phyloP scores from a whole-genome alignment of 768 basidiomycete species.

The Pleurotus sapidus region DNA sequence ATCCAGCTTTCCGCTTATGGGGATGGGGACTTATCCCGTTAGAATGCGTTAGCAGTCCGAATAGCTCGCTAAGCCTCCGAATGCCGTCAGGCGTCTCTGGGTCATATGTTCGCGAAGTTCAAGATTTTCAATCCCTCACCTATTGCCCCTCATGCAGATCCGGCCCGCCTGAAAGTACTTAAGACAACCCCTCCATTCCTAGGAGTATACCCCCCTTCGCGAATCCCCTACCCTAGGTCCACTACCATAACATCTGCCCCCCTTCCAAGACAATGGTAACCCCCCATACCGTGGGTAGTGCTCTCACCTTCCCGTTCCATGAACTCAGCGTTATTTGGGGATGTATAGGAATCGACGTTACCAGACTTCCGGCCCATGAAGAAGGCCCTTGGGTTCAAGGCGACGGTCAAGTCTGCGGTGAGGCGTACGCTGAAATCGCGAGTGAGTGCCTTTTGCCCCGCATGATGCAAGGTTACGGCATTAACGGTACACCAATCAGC shows the following conservation, averaged over 20 bases:
- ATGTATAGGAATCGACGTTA: neutral
- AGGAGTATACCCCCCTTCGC: neutral
- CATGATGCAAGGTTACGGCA: neutral
- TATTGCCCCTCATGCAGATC: constrained; percentile 2
- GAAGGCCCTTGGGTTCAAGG: neutral
- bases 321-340: too few relatives aligned
- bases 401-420: constrained; percentile 4
- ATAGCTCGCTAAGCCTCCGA: constrained; percentile 1
- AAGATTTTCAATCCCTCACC: neutral
- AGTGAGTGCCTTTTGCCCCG: neutral
- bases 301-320: neutral
- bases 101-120: constrained; percentile 3
- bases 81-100: constrained; percentile 7
- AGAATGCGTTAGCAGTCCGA: neutral
- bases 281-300: neutral
- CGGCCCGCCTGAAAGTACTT: constrained; percentile 6
- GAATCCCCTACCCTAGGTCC: too few relatives aligned
- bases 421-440: neutral
- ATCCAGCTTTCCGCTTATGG: neutral
- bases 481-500: neutral
- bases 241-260: neutral
- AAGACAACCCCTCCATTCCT: neutral
- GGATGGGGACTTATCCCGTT: neutral
- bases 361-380: constrained; percentile 8
- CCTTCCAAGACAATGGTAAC: neutral